Conservation (phyloP, 345 rosid species). For the Citrus glauca region DNA sequence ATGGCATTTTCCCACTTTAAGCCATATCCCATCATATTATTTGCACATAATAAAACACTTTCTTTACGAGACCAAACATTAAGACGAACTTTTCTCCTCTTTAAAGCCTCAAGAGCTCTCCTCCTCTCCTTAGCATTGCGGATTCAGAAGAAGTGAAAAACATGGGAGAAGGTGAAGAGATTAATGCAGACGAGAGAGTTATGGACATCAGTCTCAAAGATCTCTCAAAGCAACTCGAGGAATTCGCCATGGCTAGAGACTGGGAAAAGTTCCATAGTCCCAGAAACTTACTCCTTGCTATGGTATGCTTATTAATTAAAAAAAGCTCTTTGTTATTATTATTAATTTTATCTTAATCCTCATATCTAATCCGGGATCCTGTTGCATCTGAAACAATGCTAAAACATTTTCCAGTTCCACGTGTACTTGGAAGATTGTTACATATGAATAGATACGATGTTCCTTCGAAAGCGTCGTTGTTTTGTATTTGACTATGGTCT, state of each 20-base stretch:
- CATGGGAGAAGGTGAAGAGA: conserved; percentile 24
- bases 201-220: conserved; percentile 41
- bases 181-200: conserved; percentile 17
- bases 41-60: background rate
- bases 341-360: no score
- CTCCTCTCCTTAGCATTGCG: background rate
- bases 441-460: no score
- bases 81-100: background rate
- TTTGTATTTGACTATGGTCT: background rate
- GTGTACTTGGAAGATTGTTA: no score
- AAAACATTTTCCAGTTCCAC: background rate
- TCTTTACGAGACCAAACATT: background rate
- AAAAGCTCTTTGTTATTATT: background rate
- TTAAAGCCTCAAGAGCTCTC: conserved; percentile 20
- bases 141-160: background rate
- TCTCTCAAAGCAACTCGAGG: conserved; percentile 38
- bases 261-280: conserved; percentile 47
- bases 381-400: background rate
- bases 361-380: background rate
- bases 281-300: conserved; percentile 50
- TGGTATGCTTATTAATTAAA: conserved; percentile 22
- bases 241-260: conserved; percentile 43
- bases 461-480: no score
- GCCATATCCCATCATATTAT: background rate
- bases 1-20: conserved; percentile 14